A percentile compares a stretch with the other conserved stretches of the same genome.
phyloP scores from a whole-genome alignment of 306 rosid species.

The Vigna unguiculata region DNA sequence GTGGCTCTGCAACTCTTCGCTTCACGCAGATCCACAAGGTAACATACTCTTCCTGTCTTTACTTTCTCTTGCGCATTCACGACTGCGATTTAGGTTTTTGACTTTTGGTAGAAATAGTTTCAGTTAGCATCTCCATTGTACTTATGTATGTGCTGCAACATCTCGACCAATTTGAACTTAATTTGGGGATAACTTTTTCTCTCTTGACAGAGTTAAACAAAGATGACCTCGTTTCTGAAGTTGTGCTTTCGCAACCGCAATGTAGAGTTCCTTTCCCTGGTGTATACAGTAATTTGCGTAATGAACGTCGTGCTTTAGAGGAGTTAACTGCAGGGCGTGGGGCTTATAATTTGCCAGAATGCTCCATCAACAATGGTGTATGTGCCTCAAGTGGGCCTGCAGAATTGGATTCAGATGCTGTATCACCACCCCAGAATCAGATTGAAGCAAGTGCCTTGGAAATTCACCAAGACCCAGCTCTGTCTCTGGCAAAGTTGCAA shows the following conservation, averaged over 20 bases:
- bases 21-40: slow-evolving; percentile 59
- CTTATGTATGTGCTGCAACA: not conserved
- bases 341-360: slow-evolving; percentile 50
- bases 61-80: not conserved
- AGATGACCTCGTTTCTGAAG: slow-evolving; percentile 57
- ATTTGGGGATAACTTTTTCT: not conserved
- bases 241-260: slow-evolving; percentile 49
- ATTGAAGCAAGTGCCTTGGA: slow-evolving; percentile 51
- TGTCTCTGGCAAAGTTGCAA: slow-evolving; percentile 78
- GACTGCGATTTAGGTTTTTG: not conserved
- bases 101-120: slow-evolving; percentile 10
- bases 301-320: slow-evolving; percentile 42
- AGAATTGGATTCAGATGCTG: slow-evolving; percentile 44
- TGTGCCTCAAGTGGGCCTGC: slow-evolving; percentile 54
- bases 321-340: slow-evolving; percentile 43
- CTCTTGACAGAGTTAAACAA: slow-evolving; percentile 59
- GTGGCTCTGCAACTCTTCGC: slow-evolving; percentile 63
- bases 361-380: slow-evolving; percentile 51
- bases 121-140: not conserved
- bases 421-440: slow-evolving; percentile 61
- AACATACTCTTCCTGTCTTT: not conserved
- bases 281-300: slow-evolving; percentile 46
- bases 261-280: slow-evolving; percentile 51
- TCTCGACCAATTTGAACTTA: slow-evolving; percentile 22
- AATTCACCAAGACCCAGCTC: slow-evolving; percentile 57